Conservation (phyloP, 139 green algal genomes). For the Gonium pectorale region DNA sequence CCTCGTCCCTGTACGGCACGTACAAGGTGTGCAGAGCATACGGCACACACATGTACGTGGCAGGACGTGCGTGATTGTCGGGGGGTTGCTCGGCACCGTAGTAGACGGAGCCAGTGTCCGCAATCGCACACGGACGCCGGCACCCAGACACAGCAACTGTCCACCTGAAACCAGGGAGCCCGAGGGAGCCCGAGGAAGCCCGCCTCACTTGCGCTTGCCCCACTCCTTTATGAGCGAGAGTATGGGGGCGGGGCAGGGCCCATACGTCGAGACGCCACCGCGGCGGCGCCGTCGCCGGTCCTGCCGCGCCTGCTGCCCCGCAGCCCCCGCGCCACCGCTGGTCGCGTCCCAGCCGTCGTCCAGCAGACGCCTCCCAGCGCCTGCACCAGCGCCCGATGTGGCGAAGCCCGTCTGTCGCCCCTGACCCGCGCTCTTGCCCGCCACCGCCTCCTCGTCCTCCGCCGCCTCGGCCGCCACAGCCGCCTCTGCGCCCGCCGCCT, state of each 20-base stretch:
- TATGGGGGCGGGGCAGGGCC: constrained; percentile 11
- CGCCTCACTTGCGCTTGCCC: not conserved
- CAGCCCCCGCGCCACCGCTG: not conserved
- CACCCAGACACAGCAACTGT: too few relatives aligned
- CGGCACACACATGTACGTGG: too few relatives aligned
- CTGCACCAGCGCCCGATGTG: not conserved
- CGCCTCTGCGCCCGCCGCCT: not conserved
- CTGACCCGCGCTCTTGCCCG: not conserved
- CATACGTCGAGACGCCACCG: not conserved
- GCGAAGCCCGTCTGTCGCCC: too few relatives aligned
- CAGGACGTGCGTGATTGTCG: too few relatives aligned
- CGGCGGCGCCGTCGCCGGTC: not conserved
- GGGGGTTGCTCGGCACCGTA: too few relatives aligned
- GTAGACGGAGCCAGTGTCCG: too few relatives aligned
- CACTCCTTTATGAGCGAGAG: constrained; percentile 35
- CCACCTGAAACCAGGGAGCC: too few relatives aligned
- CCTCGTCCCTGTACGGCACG: constrained; percentile 28
- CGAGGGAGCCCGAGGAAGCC: not conserved
- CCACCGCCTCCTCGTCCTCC: not conserved
- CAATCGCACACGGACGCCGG: too few relatives aligned
- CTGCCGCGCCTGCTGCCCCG: not conserved
- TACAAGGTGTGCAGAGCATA: too few relatives aligned
- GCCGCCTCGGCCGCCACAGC: not conserved
- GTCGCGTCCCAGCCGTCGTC: too few relatives aligned
- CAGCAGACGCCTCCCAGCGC: too few relatives aligned